phyloP scores from a whole-genome alignment of 768 basidiomycete genomes.

The Lenzites betulinus region DNA sequence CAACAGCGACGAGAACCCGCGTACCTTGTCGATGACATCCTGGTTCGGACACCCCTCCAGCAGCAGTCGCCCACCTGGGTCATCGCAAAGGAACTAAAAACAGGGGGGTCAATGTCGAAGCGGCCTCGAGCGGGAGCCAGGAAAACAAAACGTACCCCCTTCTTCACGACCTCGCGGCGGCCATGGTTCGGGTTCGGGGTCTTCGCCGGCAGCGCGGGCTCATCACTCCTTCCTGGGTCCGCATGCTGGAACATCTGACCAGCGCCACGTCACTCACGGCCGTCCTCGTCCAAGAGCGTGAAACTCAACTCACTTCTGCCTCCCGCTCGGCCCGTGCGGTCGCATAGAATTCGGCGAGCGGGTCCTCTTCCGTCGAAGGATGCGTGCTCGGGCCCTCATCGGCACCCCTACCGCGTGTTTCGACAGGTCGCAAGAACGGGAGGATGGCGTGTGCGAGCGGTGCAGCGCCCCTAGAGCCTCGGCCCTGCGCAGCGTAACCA shows the following conservation, averaged over 20 bases:
- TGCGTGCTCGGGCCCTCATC: background rate
- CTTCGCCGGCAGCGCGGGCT: background rate
- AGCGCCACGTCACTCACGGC: background rate
- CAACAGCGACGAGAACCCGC: background rate
- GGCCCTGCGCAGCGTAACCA: background rate
- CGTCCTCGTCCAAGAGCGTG: background rate
- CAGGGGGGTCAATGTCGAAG: background rate
- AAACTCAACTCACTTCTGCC: constrained; percentile 39
- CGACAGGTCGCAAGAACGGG: too few species aligned
- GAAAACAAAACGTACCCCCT: constrained; percentile 9
- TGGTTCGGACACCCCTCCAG: constrained; percentile 57
- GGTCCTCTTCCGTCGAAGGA: constrained; percentile 40
- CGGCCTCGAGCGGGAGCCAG: background rate
- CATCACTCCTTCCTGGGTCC: background rate
- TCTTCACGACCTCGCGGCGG: constrained; percentile 9
- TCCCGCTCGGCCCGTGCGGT: constrained; percentile 54
- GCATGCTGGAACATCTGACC: constrained; percentile 7
- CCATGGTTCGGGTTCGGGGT: background rate
- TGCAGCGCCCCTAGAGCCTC: background rate
- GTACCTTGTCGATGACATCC: constrained; percentile 72
- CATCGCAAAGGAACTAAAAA: constrained; percentile 57
- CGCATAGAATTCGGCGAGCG: constrained; percentile 65
- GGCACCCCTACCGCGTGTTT: background rate
- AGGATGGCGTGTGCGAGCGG: background rate
- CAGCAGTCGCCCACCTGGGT: constrained; percentile 37